Percentiles rank a stretch among this genome's conserved stretches.
Conservation (phyloP, 2,329 filamentous ascomycete species). For the Didymosphaeria variabile region DNA sequence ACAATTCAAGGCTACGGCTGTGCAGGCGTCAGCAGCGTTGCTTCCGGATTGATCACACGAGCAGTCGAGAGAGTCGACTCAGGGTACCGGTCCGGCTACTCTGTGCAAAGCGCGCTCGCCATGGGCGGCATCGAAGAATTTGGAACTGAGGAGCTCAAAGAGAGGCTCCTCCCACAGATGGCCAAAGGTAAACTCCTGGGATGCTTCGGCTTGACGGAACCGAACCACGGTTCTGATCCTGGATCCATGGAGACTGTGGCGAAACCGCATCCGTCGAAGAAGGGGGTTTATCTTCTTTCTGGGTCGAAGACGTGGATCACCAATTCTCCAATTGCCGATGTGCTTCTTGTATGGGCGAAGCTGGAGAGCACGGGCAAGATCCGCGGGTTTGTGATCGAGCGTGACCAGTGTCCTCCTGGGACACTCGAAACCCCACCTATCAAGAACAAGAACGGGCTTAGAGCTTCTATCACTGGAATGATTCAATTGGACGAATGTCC, state of each 20-base stretch:
- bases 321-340: constrained; percentile 87
- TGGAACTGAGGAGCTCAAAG: constrained; percentile 85
- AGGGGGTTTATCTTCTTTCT: constrained; percentile 80
- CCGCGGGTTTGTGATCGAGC: constrained; percentile 88
- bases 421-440: constrained; percentile 91
- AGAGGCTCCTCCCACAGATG: constrained; percentile 81
- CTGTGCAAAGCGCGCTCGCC: constrained; percentile 88
- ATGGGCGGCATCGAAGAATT: constrained; percentile 94
- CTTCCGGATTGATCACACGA: constrained; percentile 87
- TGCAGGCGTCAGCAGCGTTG: constrained; percentile 86
- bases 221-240: constrained; percentile 91
- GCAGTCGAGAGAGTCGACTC: constrained; percentile 92
- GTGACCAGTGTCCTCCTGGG: constrained; percentile 82
- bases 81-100: constrained; percentile 92
- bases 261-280: constrained; percentile 83
- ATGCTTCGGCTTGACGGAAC: constrained; percentile 90
- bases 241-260: constrained; percentile 90
- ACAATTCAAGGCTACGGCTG: constrained; percentile 89
- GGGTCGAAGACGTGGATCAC: constrained; percentile 96
- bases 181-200: constrained; percentile 84
- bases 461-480: constrained; percentile 96
- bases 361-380: constrained; percentile 92
- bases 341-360: constrained; percentile 92
- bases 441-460: constrained; percentile 93
- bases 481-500: constrained; percentile 93